Evolutionary conservation across 2,329 filamentous ascomycete genomes (phyloP).

Genomic region (Cercospora sesami): DNA sequence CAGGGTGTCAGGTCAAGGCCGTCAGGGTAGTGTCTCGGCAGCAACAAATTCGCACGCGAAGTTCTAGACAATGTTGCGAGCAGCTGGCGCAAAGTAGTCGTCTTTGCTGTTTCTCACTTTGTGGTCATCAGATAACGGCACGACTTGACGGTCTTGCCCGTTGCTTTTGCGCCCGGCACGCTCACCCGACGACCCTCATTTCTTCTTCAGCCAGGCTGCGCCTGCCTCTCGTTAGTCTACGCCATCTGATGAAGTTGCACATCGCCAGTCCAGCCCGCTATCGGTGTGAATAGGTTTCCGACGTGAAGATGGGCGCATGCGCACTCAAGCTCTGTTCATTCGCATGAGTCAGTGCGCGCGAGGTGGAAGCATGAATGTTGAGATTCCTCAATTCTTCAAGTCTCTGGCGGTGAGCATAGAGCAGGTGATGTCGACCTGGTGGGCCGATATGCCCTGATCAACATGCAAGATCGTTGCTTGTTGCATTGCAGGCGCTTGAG

Average conservation of each 20-base stretch:
- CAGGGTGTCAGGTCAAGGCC: slow-evolving; percentile 14
- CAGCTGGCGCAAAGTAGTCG: background rate
- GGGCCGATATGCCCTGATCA: background rate
- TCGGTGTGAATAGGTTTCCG: background rate
- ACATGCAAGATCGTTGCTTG: background rate
- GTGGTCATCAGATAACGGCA: background rate
- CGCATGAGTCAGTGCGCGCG: background rate
- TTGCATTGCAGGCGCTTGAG: background rate
- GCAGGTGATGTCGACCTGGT: background rate
- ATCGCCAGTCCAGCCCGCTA: background rate
- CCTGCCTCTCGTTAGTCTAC: background rate
- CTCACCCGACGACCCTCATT: background rate
- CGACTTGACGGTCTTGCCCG: background rate
- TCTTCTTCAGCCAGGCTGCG: background rate
- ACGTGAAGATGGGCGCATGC: background rate
- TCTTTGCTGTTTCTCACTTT: background rate
- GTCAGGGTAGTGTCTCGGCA: slow-evolving; percentile 3
- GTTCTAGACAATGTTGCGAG: background rate
- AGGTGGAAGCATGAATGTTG: background rate
- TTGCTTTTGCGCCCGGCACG: background rate
- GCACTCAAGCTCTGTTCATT: background rate
- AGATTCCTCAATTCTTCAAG: background rate
- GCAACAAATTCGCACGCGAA: background rate
- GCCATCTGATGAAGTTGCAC: background rate
- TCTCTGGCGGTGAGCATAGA: background rate